These are phyloP conservation scores for Copromyces sp. DNA, from an alignment of 495 filamentous ascomycete genomes.

Conservation along the genomic window DNA sequence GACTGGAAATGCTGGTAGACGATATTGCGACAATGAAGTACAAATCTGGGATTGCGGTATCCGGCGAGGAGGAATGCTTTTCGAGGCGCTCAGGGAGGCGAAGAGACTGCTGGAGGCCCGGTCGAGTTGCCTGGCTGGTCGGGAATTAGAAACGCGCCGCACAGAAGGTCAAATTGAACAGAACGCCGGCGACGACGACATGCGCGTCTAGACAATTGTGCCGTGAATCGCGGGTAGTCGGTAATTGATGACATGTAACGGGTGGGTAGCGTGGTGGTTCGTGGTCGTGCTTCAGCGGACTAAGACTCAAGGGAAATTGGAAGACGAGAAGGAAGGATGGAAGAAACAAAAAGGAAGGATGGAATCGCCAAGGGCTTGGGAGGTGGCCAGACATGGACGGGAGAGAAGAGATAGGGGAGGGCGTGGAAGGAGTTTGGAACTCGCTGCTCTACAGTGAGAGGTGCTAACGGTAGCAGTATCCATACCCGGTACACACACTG, in stretches of 20 bases:
- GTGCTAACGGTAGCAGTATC: neutral
- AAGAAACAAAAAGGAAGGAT: neutral
- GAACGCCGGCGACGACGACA: neutral
- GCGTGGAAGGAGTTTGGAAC: neutral
- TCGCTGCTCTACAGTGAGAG: neutral
- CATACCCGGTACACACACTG: neutral
- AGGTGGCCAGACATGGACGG: neutral
- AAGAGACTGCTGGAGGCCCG: neutral
- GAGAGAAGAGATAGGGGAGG: neutral
- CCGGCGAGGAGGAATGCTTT: neutral
- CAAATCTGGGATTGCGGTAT: neutral
- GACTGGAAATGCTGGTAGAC: neutral
- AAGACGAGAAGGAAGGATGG: neutral
- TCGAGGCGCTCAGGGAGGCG: neutral
- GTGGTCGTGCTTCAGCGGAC: neutral
- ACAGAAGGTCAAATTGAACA: neutral
- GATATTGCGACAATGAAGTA: neutral
- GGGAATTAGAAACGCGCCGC: neutral
- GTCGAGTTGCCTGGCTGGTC: neutral
- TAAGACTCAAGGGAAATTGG: neutral
- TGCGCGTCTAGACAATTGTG: neutral
- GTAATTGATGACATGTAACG: constrained; percentile 1
- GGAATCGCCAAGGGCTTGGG: neutral
- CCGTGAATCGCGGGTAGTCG: neutral
- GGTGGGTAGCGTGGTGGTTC: neutral